phyloP scores from a whole-genome alignment of 768 basidiomycete species.

The Naematelia aurantialba region DNA sequence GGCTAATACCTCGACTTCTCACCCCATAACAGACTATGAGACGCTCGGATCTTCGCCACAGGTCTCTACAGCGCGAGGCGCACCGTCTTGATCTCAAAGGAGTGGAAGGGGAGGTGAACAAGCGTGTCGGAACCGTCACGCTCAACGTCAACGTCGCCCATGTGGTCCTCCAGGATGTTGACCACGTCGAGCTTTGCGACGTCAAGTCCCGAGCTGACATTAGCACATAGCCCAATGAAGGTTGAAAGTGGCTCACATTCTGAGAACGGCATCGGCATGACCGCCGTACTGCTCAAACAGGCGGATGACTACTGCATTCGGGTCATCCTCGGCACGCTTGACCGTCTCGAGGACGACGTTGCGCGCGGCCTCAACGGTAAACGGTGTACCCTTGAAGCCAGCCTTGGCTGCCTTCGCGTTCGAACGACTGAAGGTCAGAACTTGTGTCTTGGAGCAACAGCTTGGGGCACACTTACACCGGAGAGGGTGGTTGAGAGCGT shows the following conservation, averaged over 20 bases:
- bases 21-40: too few relatives aligned
- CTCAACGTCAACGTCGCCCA: slow-evolving; percentile 25
- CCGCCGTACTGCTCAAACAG: slow-evolving; percentile 95
- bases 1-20: too few relatives aligned
- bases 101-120: slow-evolving; percentile 68
- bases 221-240: neutral
- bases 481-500: slow-evolving; percentile 55
- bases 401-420: slow-evolving; percentile 27
- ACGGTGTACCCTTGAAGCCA: slow-evolving; percentile 55
- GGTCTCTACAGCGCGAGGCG: slow-evolving; percentile 61
- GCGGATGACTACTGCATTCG: slow-evolving; percentile 69
- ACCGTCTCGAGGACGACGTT: slow-evolving; percentile 91
- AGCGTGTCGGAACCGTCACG: slow-evolving; percentile 11
- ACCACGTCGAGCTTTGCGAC: slow-evolving; percentile 65
- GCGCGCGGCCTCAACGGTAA: slow-evolving; percentile 64
- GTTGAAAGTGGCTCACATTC: slow-evolving; percentile 52
- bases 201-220: slow-evolving; percentile 50
- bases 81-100: slow-evolving; percentile 86
- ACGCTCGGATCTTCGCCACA: too few relatives aligned
- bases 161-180: slow-evolving; percentile 78
- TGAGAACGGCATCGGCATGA: slow-evolving; percentile 67
- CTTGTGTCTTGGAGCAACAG: neutral
- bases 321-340: slow-evolving; percentile 86
- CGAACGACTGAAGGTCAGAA: neutral
- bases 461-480: slow-evolving; percentile 53